Evolutionary conservation across 345 rosid genomes (phyloP).

Genomic region (Heritiera littoralis): DNA sequence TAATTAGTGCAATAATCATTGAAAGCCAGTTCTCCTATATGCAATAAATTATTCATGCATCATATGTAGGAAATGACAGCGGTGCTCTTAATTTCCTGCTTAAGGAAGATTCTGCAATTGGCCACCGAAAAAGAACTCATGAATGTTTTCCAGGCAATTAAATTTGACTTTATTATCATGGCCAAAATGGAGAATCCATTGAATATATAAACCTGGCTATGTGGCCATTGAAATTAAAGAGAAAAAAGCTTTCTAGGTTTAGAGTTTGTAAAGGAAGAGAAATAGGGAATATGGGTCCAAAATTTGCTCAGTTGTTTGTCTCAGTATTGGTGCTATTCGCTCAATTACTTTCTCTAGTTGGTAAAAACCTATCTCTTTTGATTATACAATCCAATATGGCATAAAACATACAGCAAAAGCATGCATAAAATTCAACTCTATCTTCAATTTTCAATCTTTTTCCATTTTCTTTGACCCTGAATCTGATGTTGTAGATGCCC

Average conservation of each 20-base stretch:
- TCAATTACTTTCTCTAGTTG: background rate
- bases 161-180: background rate
- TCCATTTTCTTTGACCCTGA: no score
- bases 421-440: background rate
- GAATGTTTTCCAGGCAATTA: no score
- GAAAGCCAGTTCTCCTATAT: background rate
- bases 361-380: background rate
- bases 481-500: constrained; percentile 11
- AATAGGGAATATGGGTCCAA: background rate
- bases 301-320: background rate
- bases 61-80: no score
- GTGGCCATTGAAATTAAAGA: no score
- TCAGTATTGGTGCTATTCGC: background rate
- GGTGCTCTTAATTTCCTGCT: no score
- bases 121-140: no score
- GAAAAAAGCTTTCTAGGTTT: background rate
- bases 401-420: background rate
- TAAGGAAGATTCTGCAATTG: no score
- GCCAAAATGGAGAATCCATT: background rate
- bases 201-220: background rate
- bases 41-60: no score
- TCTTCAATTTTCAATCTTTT: background rate
- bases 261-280: background rate
- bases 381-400: background rate
- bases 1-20: background rate